A percentile compares a stretch with the other conserved stretches of the same genome.
These are phyloP conservation scores for Blumeria graminis DNA, from an alignment of 2,329 filamentous ascomycete genomes.

Conservation along the genomic window DNA sequence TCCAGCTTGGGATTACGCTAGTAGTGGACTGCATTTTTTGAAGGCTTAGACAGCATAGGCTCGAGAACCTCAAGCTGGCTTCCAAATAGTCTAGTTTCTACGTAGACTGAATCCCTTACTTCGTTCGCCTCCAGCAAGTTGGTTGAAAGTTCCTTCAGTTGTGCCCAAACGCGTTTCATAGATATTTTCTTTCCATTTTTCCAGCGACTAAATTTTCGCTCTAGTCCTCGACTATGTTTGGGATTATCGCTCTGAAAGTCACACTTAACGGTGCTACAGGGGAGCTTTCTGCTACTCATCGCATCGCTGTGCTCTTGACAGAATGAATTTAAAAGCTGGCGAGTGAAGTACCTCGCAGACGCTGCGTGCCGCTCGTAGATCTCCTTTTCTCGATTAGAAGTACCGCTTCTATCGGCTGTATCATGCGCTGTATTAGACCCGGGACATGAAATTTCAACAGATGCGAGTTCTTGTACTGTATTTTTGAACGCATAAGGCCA, in stretches of 20 bases:
- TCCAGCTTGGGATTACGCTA: neutral
- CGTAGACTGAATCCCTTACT: neutral
- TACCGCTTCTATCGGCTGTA: too few species aligned
- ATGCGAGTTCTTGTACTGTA: neutral
- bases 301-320: neutral
- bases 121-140: neutral
- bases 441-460: neutral
- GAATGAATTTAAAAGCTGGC: neutral
- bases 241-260: neutral
- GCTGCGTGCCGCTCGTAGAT: neutral
- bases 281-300: neutral
- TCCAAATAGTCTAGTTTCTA: neutral
- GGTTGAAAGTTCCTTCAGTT: neutral
- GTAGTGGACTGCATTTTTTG: neutral
- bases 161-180: neutral
- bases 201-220: neutral
- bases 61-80: neutral
- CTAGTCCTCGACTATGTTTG: neutral
- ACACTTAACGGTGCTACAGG: neutral
- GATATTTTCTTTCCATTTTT: neutral
- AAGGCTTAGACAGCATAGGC: neutral
- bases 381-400: neutral
- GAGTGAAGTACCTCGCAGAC: neutral
- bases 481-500: neutral
- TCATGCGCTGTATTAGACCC: neutral